These are phyloP conservation scores for Baudoinia panamericana DNA, from an alignment of 495 filamentous ascomycete genomes.

Conservation along the genomic window DNA sequence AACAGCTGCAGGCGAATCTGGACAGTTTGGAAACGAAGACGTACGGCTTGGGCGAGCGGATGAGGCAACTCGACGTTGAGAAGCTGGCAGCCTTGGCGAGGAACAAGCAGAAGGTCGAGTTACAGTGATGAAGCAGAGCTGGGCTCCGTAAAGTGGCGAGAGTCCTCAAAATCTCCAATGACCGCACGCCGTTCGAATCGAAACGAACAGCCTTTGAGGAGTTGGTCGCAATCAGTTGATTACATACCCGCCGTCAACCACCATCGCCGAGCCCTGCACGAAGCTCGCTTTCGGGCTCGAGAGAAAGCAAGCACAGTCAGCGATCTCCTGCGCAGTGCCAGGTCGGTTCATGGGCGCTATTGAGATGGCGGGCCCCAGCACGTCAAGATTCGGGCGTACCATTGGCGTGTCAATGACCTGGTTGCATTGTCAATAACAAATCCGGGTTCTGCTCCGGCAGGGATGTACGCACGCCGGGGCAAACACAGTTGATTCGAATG, in stretches of 20 bases:
- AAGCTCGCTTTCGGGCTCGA: conserved; percentile 38
- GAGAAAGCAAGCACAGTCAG: conserved; percentile 39
- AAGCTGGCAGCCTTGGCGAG: background rate
- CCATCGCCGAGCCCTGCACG: conserved; percentile 39
- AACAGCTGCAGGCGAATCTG: conserved; percentile 1
- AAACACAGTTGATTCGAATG: conserved; percentile 42
- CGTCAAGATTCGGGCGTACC: conserved; percentile 30
- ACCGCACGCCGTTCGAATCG: no score
- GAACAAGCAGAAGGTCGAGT: conserved; percentile 4
- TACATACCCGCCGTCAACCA: conserved; percentile 43
- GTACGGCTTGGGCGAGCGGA: conserved; percentile 8
- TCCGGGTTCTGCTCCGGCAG: background rate
- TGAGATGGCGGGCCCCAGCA: conserved; percentile 31
- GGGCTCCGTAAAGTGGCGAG: no score
- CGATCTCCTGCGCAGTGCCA: conserved; percentile 38
- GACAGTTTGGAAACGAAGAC: conserved; percentile 9
- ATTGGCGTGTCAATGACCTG: conserved; percentile 33
- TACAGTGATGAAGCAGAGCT: no score
- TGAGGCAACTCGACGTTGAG: conserved; percentile 12
- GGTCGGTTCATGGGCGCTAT: conserved; percentile 41
- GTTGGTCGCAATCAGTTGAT: conserved; percentile 26
- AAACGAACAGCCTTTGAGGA: no score
- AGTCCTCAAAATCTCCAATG: no score
- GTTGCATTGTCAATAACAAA: background rate
- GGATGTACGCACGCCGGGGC: conserved; percentile 34